phyloP scores from a whole-genome alignment of 164 flowering plant species.

The Akebia trifoliata region DNA sequence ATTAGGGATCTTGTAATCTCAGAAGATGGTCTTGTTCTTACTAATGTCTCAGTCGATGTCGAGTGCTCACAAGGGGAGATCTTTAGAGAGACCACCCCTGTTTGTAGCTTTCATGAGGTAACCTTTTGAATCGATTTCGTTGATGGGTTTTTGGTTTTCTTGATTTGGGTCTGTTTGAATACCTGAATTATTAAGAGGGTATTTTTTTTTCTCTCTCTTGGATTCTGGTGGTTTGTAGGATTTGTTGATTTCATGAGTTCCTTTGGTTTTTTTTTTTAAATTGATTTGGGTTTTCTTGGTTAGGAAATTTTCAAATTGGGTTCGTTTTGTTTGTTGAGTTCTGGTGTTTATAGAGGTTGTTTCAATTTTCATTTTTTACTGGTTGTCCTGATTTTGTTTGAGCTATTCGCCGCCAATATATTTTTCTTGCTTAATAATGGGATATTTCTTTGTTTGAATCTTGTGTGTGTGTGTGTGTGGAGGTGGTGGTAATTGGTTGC shows the following conservation, averaged over 20 bases:
- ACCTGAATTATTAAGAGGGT: not conserved
- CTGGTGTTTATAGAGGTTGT: too few relatives aligned
- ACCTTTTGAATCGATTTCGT: not conserved
- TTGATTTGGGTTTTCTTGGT: too few relatives aligned
- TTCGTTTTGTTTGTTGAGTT: too few relatives aligned
- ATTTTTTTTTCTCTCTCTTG: not conserved
- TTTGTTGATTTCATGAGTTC: not conserved
- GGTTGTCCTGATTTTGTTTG: too few relatives aligned
- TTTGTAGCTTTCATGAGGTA: constrained; percentile 75
- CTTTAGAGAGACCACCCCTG: constrained; percentile 37
- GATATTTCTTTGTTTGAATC: too few relatives aligned
- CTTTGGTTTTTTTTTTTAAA: too few relatives aligned
- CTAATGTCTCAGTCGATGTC: constrained; percentile 63
- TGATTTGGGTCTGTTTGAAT: not conserved
- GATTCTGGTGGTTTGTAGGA: not conserved
- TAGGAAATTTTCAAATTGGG: too few relatives aligned
- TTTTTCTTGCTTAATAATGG: too few relatives aligned
- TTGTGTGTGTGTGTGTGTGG: too few relatives aligned
- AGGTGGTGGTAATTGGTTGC: not conserved
- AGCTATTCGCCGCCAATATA: too few relatives aligned
- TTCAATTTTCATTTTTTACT: too few relatives aligned
- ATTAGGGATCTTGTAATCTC: constrained; percentile 49
- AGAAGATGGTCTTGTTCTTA: constrained; percentile 29
- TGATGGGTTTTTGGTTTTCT: constrained; percentile 6
- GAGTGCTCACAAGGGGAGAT: constrained; percentile 37